Conservation (phyloP, 345 rosid genomes). For the Barbarea vulgaris region DNA sequence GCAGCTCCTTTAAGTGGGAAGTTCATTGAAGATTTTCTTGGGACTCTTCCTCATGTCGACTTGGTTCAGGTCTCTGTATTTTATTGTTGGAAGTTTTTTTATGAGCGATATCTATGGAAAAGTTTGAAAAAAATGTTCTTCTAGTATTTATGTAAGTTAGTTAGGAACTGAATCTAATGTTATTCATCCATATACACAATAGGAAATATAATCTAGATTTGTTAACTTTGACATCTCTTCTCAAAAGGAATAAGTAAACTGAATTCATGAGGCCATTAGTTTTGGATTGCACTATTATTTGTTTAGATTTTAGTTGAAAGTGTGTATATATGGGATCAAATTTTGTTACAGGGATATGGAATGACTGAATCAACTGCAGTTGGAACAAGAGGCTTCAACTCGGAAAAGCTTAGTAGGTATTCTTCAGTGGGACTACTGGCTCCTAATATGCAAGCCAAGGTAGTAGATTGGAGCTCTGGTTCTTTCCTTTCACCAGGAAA, state of each 20-base stretch:
- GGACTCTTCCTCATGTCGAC: constrained; percentile 63
- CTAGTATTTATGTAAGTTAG: not conserved
- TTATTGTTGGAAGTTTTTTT: not conserved
- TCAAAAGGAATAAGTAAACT: not conserved
- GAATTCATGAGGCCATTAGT: not conserved
- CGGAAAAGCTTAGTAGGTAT: constrained; percentile 44
- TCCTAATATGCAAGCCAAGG: constrained; percentile 83
- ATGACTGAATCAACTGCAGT: constrained; percentile 87
- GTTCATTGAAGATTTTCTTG: constrained; percentile 57
- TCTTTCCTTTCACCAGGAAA: constrained; percentile 62
- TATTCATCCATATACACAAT: not conserved
- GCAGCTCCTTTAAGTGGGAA: constrained; percentile 68
- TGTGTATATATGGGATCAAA: not conserved
- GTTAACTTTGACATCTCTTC: not conserved
- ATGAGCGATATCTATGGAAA: not conserved
- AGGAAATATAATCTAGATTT: not conserved
- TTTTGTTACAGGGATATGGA: constrained; percentile 73
- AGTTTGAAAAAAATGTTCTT: not conserved
- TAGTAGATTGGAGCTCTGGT: constrained; percentile 68
- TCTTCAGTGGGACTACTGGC: constrained; percentile 79
- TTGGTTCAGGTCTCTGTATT: constrained; percentile 66
- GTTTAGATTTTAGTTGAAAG: not conserved
- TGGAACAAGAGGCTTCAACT: constrained; percentile 78
- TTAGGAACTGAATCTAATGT: not conserved
- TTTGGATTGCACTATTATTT: not conserved